Percentiles rank a stretch among this genome's conserved stretches.
These are phyloP conservation scores for Suillus discolor DNA, from an alignment of 768 basidiomycete species.

Conservation along the genomic window DNA sequence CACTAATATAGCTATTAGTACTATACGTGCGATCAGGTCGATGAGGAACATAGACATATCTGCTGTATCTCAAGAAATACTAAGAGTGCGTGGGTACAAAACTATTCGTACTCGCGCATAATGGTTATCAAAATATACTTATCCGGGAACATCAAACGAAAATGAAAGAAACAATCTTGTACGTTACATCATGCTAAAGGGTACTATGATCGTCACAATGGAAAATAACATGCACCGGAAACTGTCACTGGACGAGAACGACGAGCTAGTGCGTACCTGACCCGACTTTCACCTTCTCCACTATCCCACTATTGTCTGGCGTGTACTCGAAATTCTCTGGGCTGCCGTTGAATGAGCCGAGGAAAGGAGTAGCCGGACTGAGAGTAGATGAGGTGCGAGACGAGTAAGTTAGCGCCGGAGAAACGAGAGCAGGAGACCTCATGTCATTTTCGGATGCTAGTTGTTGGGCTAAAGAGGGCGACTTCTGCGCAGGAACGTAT, in stretches of 20 bases:
- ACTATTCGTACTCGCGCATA: not conserved
- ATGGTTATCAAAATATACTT: not conserved
- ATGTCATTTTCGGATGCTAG: slow-evolving; percentile 29
- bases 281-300: slow-evolving; percentile 28
- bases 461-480: slow-evolving; percentile 18
- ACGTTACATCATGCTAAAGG: slow-evolving; percentile 2
- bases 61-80: slow-evolving; percentile 7
- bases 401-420: slow-evolving; percentile 71
- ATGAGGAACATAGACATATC: not conserved
- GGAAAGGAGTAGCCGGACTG: slow-evolving; percentile 74
- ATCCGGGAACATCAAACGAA: slow-evolving; percentile 1
- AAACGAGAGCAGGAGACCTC: slow-evolving; percentile 57
- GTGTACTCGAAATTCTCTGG: slow-evolving; percentile 34
- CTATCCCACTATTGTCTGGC: slow-evolving; percentile 22
- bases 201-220: not conserved
- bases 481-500: slow-evolving; percentile 16
- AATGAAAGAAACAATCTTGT: not conserved
- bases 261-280: slow-evolving; percentile 9
- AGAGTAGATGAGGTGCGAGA: slow-evolving; percentile 64
- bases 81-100: slow-evolving; percentile 1
- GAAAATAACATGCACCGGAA: not conserved
- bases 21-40: not conserved
- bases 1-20: not conserved
- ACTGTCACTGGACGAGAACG: not conserved
- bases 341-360: slow-evolving; percentile 47